phyloP scores from a whole-genome alignment of 495 filamentous ascomycete species.

The Aspergillus bertholletiae region DNA sequence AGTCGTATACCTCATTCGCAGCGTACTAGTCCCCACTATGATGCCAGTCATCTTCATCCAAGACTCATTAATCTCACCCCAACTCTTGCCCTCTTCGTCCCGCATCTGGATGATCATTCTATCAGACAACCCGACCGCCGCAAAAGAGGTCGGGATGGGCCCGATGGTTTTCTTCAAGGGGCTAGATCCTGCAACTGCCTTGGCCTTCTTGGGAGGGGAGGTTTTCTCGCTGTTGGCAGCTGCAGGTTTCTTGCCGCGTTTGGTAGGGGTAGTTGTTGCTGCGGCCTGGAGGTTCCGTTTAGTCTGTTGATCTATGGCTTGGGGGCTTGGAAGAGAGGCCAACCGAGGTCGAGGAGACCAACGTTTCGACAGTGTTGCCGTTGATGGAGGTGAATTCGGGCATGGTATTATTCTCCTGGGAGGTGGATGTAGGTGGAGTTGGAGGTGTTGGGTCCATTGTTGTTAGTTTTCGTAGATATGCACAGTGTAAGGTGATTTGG shows the following conservation, averaged over 20 bases:
- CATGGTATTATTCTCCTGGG: not conserved
- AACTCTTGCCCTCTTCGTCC: slow-evolving; percentile 15
- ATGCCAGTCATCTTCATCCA: slow-evolving; percentile 14
- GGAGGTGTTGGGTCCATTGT: not conserved
- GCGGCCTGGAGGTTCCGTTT: not conserved
- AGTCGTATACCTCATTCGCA: slow-evolving; percentile 13
- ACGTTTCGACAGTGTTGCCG: not conserved
- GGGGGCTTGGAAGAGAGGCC: not conserved
- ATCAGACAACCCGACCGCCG: slow-evolving; percentile 5
- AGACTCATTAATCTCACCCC: slow-evolving; percentile 16
- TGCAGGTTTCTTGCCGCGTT: slow-evolving; percentile 4
- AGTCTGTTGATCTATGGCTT: not conserved
- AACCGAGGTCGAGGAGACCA: too few species aligned
- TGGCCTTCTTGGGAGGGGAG: slow-evolving; percentile 1
- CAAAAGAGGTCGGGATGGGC: slow-evolving; percentile 16
- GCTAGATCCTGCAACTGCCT: not conserved
- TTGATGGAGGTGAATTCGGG: not conserved
- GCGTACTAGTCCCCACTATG: slow-evolving; percentile 8
- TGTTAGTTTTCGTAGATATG: not conserved
- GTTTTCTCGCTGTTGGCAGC: not conserved
- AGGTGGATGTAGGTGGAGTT: not conserved
- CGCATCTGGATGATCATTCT: slow-evolving; percentile 20
- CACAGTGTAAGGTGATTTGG: not conserved
- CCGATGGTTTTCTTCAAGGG: slow-evolving; percentile 4
- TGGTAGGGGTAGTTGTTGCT: not conserved